Conservation (phyloP, 257 asterid species). For the Lithospermum erythrorhizon region DNA sequence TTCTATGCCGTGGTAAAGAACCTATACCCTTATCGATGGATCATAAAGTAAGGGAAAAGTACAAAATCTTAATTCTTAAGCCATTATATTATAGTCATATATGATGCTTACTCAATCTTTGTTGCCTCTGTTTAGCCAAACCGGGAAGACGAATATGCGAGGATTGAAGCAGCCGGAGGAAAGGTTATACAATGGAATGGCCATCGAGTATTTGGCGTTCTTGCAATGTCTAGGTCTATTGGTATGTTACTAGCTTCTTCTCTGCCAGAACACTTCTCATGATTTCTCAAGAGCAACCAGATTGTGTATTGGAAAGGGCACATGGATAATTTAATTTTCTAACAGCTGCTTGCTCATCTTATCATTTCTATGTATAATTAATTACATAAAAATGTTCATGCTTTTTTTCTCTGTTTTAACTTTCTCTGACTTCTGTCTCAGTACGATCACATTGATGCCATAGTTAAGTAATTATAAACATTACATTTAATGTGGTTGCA, state of each 20-base stretch:
- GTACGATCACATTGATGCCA: background rate
- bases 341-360: no score
- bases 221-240: conserved; percentile 69
- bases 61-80: background rate
- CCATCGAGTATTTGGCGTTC: conserved; percentile 68
- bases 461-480: background rate
- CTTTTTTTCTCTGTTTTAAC: no score
- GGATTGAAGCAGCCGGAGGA: conserved; percentile 72
- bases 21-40: conserved; percentile 62
- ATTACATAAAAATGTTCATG: no score
- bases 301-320: no score
- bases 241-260: conserved; percentile 26
- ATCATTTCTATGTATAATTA: no score
- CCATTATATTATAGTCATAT: background rate
- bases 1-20: conserved; percentile 53
- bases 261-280: background rate
- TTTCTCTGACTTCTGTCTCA: no score
- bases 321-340: no score
- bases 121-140: conserved; percentile 36
- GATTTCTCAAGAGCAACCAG: no score
- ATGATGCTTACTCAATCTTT: background rate
- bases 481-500: conserved; percentile 10
- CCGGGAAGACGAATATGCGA: conserved; percentile 51
- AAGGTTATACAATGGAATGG: conserved; percentile 77
- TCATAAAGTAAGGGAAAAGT: conserved; percentile 46